Evolutionary conservation across 2,329 filamentous ascomycete genomes (phyloP), one percentile per base, ranked within the genome.

Genomic region (Teratosphaeriaceae sp.): DNA sequence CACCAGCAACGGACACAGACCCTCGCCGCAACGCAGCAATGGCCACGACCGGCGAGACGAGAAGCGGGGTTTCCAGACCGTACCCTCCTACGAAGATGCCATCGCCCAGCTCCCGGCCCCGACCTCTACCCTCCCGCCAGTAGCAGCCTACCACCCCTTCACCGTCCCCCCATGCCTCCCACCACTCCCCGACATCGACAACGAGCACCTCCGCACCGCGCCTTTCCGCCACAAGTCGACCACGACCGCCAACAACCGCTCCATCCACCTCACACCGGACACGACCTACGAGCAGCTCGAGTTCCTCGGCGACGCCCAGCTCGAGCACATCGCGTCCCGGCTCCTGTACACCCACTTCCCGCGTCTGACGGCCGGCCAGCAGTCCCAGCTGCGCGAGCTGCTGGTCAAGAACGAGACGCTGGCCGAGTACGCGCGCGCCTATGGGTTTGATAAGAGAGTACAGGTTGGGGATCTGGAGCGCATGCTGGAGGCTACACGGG

Each of bases 291-390:
- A 96, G 57, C 78, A 79, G 15, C 77, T 96, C 5, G 90, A 97
- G 64, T 88, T 90, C 68, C 73, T 95, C 6, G 90, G 90, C 5
- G 90, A 97, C 61, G 84, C 86, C 16, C 90, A 90, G 55, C 71
- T 94, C 40, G 85, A 94, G 57, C 67, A 88, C 40, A 79, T 88
- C 36, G 79, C 88, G 5, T 82, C 85, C 0, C 76, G 79, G 15
- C 73, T 94, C 40, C 84, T 97, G 46, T 86, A 80, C 63, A 70
- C 80, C 45, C 85, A 79, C 7, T 92, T 89, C 56, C 73, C 74
- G 1, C 66, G 74, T 11, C 69, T 87, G 8, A 60, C 78, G 0
- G 73, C 84, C 0, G 88, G 88, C 2, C 76, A 80, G 46, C 79
- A 81, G 55, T 82, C 84, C 8, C 84, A 88, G 50, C 68, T 92